A percentile compares a stretch with the other conserved stretches of the same genome.
phyloP scores from a whole-genome alignment of 2,329 filamentous ascomycete genomes.

The Talaromyces sp. region DNA sequence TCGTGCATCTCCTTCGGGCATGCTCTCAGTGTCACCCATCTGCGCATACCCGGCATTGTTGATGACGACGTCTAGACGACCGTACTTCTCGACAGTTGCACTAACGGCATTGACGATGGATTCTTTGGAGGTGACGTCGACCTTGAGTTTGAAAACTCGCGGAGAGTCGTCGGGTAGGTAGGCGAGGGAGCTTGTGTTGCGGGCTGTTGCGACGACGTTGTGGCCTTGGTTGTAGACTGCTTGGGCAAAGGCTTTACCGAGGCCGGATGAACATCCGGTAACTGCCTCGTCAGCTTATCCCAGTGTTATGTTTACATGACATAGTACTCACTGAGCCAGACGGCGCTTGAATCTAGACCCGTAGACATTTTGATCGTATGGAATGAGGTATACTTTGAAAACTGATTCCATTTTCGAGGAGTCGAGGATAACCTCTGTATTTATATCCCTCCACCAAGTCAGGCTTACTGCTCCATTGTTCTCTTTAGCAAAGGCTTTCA shows the following conservation, averaged over 20 bases:
- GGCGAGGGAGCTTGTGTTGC: conserved; percentile 42
- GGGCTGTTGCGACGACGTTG: conserved; percentile 49
- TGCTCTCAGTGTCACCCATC: conserved; percentile 22
- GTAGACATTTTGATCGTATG: conserved; percentile 11
- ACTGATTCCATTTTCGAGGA: background rate
- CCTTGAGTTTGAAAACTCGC: conserved; percentile 45
- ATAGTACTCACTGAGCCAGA: conserved; percentile 38
- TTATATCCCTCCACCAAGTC: background rate
- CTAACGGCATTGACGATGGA: conserved; percentile 39
- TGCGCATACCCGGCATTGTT: conserved; percentile 26
- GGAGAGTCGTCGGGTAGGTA: conserved; percentile 38
- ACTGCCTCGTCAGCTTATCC: conserved; percentile 30
- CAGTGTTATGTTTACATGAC: conserved; percentile 1
- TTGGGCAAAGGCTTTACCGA: conserved; percentile 43
- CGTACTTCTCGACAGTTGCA: conserved; percentile 33
- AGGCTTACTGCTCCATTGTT: background rate
- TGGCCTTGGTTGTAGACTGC: conserved; percentile 39
- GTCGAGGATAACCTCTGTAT: background rate
- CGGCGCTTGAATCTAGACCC: conserved; percentile 23
- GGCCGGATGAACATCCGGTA: conserved; percentile 51
- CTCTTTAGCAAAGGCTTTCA: background rate
- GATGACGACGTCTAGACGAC: conserved; percentile 33
- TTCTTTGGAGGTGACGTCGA: conserved; percentile 47
- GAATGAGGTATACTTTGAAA: background rate
- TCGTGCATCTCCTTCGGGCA: conserved; percentile 20